Base-by-base conservation (phyloP, 345 rosid genomes). In the Pugionium cornutum region DNA sequence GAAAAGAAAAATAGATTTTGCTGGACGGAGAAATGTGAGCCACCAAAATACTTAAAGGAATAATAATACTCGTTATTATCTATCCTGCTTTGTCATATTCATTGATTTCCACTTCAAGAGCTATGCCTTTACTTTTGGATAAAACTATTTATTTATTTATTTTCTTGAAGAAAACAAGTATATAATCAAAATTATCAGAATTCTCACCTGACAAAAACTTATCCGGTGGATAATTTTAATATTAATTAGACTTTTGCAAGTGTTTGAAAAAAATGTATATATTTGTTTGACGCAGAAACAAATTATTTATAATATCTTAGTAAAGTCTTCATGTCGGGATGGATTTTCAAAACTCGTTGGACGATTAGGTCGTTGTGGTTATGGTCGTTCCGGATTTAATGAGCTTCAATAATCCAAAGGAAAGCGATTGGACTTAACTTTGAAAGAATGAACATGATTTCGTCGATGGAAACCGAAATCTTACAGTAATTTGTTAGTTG, bases 11-110 rank as follows among this genome's bases (percentile, higher is more conserved):
- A 3, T 9, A 9, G 34, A 66, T 43, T 65, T 72, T 73, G 76
- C 72, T 66, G 45, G 72, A 66, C 62, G 43, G 67, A 73, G 76
- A 73, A 44, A 44, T 73, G 62, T 73, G 66, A 72, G 61, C 70
- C 70, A 72, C 76, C 10, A 33, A 58, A 37, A 62, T 70, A 47
- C 29, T 31, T 63, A 2, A 9, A 32, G 25, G 4, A 5, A 42
- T 8, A 62, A 5, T 7, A n/a, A 0, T 47, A 70, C 58, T 63
- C 69, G 51, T 69, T 54, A 1, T 8, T 41, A 42, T 26, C 50
- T 57, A 18, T 18, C 18, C 18, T 5, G n/a, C 28, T 30, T 57
- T 49, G 47, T 48, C 50, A 8, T 57, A n/a, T 57, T 57, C 50
- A 40, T 58, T 58, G 49, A 49, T 48, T 48, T 57, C 57, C 50